phyloP scores from a whole-genome alignment of 2,329 filamentous ascomycete genomes.

The Orbilia quercus region DNA sequence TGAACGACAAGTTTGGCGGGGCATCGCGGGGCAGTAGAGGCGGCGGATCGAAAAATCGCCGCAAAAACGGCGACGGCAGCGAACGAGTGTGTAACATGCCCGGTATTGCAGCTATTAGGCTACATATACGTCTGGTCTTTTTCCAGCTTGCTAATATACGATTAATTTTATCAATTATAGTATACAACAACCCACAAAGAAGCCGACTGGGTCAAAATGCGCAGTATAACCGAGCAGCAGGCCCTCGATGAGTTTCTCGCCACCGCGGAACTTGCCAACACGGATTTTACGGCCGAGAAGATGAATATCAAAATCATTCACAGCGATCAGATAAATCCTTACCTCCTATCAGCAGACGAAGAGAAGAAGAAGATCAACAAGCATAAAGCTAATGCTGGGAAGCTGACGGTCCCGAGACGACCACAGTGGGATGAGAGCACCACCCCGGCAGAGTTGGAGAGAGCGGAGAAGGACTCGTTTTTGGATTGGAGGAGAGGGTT shows the following conservation, averaged over 20 bases:
- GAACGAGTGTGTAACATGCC: constrained; percentile 45
- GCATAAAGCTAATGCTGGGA: constrained; percentile 80
- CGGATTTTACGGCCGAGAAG: constrained; percentile 96
- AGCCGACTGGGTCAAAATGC: constrained; percentile 98
- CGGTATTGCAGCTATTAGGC: background rate
- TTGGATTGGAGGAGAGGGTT: constrained; percentile 89
- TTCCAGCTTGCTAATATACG: constrained; percentile 59
- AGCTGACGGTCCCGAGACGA: constrained; percentile 87
- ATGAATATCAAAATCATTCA: constrained; percentile 99
- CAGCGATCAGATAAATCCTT: constrained; percentile 94
- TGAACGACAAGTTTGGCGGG: constrained; percentile 99
- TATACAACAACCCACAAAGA: constrained; percentile 93
- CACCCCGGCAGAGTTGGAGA: constrained; percentile 83
- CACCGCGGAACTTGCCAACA: constrained; percentile 95
- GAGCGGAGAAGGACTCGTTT: constrained; percentile 80
- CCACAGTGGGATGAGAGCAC: constrained; percentile 89
- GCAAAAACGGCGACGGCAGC: constrained; percentile 54
- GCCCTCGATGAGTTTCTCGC: constrained; percentile 96
- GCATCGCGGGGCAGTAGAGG: constrained; percentile 65
- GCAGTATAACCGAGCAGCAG: constrained; percentile 95
- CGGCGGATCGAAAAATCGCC: constrained; percentile 51
- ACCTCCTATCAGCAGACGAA: constrained; percentile 84
- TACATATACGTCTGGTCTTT: background rate
- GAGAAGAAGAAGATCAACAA: constrained; percentile 82
- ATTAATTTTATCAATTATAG: constrained; percentile 62